Evolutionary conservation across 177 flowering plant species (phyloP), one percentile per base, ranked within the genome.

Genomic region (Tripterygium wilfordii): DNA sequence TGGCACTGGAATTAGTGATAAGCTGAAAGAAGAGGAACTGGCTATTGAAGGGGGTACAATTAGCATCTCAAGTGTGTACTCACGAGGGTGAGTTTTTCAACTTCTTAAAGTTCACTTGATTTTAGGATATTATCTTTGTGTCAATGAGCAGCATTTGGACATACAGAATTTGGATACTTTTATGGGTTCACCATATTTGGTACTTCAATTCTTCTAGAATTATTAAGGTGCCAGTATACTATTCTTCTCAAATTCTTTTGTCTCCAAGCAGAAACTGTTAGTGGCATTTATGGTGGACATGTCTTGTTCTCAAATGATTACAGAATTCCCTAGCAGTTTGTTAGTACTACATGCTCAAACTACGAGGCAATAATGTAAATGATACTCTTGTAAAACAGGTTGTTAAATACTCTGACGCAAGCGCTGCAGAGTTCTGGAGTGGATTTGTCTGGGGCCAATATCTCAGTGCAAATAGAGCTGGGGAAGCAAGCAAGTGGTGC

Each of bases 401-500:
- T 92, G 63, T 62, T 88, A 61, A 73, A 68, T 61, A 71, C 88
- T 48, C 60, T 92, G 41, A 82, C 96, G 18, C 80, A 84, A 55
- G 94, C 96, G 35, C 74, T 92, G 26, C 83, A 84, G 45, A 85
- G 68, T 59, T 82, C 91, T 5, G 98, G 98, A 13, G 80, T 88
- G 45, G 96, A 92, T 71, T 58, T 92, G 57, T 78, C 96, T 8
- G 77, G 76, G 49, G 95, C 98, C 58, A 86, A 71, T 64, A 77
- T 92, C 51, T 84, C 96, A 3, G 88, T 92, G 53, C 89, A 84
- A 58, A 82, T 92, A 54, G 94, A 88, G 61, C 79, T 92, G 17
- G 96, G 88, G 33, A 91, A 91, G 66, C 75, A 63, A 65, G 70
- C 72, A 17, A 68, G 48, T 41, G 49, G 53, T 23, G 46, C 69